Percentiles rank a stretch among this genome's conserved stretches.
phyloP scores from a whole-genome alignment of 83 land plant species.

The Picea abies region DNA sequence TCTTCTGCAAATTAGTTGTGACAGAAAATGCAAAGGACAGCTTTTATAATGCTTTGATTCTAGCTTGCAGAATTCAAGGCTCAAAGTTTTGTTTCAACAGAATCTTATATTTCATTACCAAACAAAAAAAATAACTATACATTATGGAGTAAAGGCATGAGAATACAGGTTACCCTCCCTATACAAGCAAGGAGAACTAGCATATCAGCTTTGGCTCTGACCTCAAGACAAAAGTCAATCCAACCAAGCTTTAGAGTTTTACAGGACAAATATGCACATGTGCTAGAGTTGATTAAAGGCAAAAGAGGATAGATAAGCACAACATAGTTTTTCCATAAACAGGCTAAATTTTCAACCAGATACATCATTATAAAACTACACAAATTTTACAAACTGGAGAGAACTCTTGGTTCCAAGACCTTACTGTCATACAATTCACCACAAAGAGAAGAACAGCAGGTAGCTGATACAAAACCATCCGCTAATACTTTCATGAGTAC shows the following conservation, averaged over 20 bases:
- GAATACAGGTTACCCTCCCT: too few relatives aligned
- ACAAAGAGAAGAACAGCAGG: not conserved
- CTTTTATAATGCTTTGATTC: not conserved
- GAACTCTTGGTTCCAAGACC: constrained; percentile 3
- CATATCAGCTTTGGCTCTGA: not conserved
- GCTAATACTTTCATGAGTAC: not conserved
- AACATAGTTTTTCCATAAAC: not conserved
- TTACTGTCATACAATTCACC: not conserved
- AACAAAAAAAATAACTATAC: not conserved
- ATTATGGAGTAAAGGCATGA: too few relatives aligned
- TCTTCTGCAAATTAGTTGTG: not conserved
- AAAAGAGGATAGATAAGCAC: not conserved
- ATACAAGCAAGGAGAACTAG: too few relatives aligned
- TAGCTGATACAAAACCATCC: not conserved
- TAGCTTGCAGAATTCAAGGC: not conserved
- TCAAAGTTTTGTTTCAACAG: not conserved
- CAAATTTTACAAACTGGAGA: not conserved
- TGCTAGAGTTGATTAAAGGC: not conserved
- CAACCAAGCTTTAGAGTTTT: not conserved
- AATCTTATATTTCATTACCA: not conserved
- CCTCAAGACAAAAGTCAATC: not conserved
- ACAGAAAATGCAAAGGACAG: not conserved
- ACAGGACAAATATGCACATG: constrained; percentile 3
- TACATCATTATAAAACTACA: constrained; percentile 1
- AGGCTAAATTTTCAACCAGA: not conserved